Percentiles rank a stretch among this genome's conserved stretches.
Conservation (phyloP, 345 rosid species). For the Salix dunnii region DNA sequence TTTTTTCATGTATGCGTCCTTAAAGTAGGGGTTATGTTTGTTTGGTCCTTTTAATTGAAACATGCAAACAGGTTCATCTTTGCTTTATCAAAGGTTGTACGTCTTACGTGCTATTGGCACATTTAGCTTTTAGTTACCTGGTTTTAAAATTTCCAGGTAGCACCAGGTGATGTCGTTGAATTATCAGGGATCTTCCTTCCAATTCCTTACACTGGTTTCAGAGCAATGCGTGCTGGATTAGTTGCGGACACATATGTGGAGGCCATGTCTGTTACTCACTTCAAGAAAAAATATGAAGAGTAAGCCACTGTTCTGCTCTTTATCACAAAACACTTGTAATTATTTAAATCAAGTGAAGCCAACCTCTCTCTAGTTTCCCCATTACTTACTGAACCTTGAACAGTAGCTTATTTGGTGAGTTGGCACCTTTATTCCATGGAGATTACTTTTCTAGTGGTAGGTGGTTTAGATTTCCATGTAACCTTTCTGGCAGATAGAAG, state of each 20-base stretch:
- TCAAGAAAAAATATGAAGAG: constrained; percentile 98
- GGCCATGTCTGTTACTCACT: constrained; percentile 83
- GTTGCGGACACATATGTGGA: constrained; percentile 95
- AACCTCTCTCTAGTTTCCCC: background rate
- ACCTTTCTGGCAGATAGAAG: background rate
- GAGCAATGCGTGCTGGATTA: constrained; percentile 96
- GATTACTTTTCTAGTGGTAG: background rate
- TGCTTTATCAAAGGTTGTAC: background rate
- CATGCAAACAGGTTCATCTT: background rate
- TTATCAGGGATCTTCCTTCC: constrained; percentile 97
- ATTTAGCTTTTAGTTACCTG: background rate
- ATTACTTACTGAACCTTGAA: background rate
- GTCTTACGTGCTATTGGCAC: background rate
- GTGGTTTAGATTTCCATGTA: background rate
- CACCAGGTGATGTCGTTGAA: constrained; percentile 97
- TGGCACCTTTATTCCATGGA: background rate
- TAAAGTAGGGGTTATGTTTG: background rate
- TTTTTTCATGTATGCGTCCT: background rate
- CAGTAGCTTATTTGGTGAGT: background rate
- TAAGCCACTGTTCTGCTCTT: constrained; percentile 37
- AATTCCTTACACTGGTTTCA: constrained; percentile 87
- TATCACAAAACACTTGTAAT: background rate
- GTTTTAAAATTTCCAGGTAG: constrained; percentile 45
- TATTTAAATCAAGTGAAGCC: background rate
- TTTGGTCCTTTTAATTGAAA: background rate